These are phyloP conservation scores for Lathyrus tuberosus DNA, from an alignment of 306 rosid genomes.

Conservation along the genomic window DNA sequence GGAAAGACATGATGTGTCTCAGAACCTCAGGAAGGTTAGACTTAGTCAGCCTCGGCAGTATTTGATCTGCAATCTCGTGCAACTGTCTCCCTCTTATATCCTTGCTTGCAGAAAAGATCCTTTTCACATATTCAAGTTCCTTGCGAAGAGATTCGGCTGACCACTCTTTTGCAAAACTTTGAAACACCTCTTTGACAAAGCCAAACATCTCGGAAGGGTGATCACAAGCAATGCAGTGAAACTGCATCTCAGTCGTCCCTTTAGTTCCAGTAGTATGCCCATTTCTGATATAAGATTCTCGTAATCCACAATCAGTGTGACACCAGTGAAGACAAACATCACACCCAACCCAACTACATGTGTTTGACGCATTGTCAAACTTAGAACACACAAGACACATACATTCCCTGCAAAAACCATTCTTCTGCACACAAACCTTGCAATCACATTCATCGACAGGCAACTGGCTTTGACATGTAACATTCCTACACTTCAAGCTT, in stretches of 20 bases:
- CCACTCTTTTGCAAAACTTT: slow-evolving; percentile 87
- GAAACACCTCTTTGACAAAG: slow-evolving; percentile 96
- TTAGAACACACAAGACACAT: slow-evolving; percentile 96
- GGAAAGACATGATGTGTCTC: slow-evolving; percentile 76
- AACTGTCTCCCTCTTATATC: slow-evolving; percentile 85
- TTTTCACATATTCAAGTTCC: slow-evolving; percentile 89
- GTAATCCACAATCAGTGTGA: slow-evolving; percentile 87
- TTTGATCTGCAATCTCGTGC: slow-evolving; percentile 68
- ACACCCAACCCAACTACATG: slow-evolving; percentile 98
- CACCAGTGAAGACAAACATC: slow-evolving; percentile 99
- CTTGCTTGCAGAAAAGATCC: slow-evolving; percentile 88
- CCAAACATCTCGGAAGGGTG: slow-evolving; percentile 99
- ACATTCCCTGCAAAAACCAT: slow-evolving; percentile 92
- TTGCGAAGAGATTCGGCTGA: slow-evolving; percentile 70
- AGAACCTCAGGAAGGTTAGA: slow-evolving; percentile 73
- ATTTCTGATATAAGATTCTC: slow-evolving; percentile 86
- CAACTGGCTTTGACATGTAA: slow-evolving; percentile 65
- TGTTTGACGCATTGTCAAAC: slow-evolving; percentile 89
- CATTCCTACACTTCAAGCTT: slow-evolving; percentile 75
- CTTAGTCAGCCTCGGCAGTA: slow-evolving; percentile 75
- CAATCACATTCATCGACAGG: slow-evolving; percentile 99
- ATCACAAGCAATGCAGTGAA: slow-evolving; percentile 94
- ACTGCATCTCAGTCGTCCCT: slow-evolving; percentile 91
- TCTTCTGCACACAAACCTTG: slow-evolving; percentile 81
- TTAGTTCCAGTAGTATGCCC: slow-evolving; percentile 65